Evolutionary conservation across 192 early-diverging fungal species (phyloP), one percentile per base, ranked within the genome.

Genomic region (Coemansia sp.): DNA sequence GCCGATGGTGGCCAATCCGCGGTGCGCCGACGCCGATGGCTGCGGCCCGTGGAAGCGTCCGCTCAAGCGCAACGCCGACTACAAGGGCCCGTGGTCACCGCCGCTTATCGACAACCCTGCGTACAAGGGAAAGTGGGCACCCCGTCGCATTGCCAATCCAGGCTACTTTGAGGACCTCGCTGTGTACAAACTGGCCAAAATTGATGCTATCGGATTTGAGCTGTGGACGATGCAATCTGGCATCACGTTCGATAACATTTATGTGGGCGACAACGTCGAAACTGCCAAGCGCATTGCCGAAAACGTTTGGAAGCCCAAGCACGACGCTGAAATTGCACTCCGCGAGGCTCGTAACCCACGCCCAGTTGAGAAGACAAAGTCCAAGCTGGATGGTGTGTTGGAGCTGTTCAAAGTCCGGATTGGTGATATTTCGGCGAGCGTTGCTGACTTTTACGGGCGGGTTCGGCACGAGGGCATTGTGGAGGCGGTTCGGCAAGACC

Each of bases 241-340:
- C 25, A 93, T 94, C 58, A 79, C 88, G 21, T 95, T 96, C 62
- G 90, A 96, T 83, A 96, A 95, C 75, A 90, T 96, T 57, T 94
- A 92, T 75, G 71, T 96, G 61, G 92, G 92, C 47, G 81, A 89
- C 82, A 86, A 77, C 67, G 83, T 74, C 14, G 72, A 73, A 14
- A 85, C 86, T 36, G 94, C 93, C 18, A 79, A 86, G 57, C 71
- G 79, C 34, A 83, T 95, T 51, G 84, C 90, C 12, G 79, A 88
- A 5, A 86, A 96, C 60, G 86, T 85, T 51, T 96, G 90, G 89
- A 76, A 64, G 58, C 82, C 88, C 63, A 95, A 95, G 84, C 56
- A 85, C 62, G 82, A 84, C 37, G 64, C 88, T 17, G 93, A 95
- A 72, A 67, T 68, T 54, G 74, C 69, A 20, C 61, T 77, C 25